Percentiles rank a stretch among this genome's conserved stretches.
Conservation (phyloP, 169 alveolate species). For the Babesia caballi region DNA sequence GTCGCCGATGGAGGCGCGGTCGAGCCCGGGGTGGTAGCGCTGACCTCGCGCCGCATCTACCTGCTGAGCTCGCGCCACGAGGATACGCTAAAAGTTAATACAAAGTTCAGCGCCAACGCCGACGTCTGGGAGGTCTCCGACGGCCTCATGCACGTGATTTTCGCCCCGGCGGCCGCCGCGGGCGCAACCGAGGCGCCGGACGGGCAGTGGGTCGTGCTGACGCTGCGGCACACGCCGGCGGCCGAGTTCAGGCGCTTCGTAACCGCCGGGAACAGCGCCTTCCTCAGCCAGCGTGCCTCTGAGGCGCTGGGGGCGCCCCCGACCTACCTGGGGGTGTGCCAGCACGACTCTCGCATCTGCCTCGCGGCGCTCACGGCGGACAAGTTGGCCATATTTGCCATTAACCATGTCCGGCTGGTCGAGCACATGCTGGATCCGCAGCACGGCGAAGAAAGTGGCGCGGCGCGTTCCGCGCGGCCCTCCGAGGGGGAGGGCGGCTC, state of each 20-base stretch:
- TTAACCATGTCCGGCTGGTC: neutral
- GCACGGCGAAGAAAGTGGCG: neutral
- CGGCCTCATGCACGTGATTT: conserved; percentile 1
- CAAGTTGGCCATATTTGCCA: conserved; percentile 14
- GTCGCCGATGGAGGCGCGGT: neutral
- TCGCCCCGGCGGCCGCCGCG: neutral
- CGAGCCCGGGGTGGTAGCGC: neutral
- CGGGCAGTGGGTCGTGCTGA: neutral
- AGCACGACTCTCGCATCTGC: neutral
- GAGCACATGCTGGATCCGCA: neutral
- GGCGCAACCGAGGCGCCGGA: neutral
- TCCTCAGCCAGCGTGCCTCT: neutral
- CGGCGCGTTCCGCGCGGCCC: neutral
- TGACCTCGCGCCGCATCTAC: conserved; percentile 9
- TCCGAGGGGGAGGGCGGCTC: neutral
- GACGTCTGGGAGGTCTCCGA: neutral
- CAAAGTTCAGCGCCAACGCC: conserved; percentile 7
- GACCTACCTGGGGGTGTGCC: conserved; percentile 28
- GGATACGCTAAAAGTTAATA: neutral
- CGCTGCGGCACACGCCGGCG: conserved; percentile 30
- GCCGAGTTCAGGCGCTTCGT: conserved; percentile 8
- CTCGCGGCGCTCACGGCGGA: conserved; percentile 12
- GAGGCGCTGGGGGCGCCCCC: neutral
- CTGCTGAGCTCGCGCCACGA: neutral
- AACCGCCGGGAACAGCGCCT: neutral